Percentiles rank a stretch among this genome's conserved stretches.
phyloP scores from a whole-genome alignment of 2,329 filamentous ascomycete genomes.

The Leptographium procerum region DNA sequence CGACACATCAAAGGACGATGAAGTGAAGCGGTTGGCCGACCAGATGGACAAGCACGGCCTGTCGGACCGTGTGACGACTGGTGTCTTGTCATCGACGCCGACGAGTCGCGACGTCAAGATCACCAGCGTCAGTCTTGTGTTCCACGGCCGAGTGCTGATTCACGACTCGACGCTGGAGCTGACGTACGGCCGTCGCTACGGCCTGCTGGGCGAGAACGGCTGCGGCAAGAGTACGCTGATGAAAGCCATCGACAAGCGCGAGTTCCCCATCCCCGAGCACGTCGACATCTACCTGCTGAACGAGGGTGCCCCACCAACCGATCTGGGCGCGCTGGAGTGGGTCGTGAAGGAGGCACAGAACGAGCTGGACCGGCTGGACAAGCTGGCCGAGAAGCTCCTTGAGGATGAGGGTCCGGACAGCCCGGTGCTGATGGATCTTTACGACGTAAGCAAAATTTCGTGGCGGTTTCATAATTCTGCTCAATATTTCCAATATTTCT shows the following conservation, averaged over 20 bases:
- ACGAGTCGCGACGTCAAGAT: constrained; percentile 95
- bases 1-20: constrained; percentile 55
- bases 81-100: constrained; percentile 77
- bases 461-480: too few species aligned
- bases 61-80: constrained; percentile 95
- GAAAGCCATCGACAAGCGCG: constrained; percentile 85
- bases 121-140: constrained; percentile 82
- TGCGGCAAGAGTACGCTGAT: constrained; percentile 98
- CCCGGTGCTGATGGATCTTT: constrained; percentile 82
- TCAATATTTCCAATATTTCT: too few species aligned
- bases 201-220: constrained; percentile 94
- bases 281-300: constrained; percentile 98
- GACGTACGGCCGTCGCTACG: constrained; percentile 85
- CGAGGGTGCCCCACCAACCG: constrained; percentile 82
- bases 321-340: constrained; percentile 91
- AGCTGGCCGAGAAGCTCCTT: constrained; percentile 76
- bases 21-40: constrained; percentile 75
- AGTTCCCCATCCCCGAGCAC: constrained; percentile 92
- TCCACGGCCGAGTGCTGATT: constrained; percentile 95
- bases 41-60: constrained; percentile 96
- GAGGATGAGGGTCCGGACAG: constrained; percentile 88
- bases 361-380: constrained; percentile 84
- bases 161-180: constrained; percentile 89
- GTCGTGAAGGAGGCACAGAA: constrained; percentile 89
- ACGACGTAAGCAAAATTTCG: constrained; percentile 62